Percentiles rank a stretch among this genome's conserved stretches.
These are phyloP conservation scores for Thamnidium elegans DNA, from an alignment of 192 early-diverging fungal species.

Conservation along the genomic window DNA sequence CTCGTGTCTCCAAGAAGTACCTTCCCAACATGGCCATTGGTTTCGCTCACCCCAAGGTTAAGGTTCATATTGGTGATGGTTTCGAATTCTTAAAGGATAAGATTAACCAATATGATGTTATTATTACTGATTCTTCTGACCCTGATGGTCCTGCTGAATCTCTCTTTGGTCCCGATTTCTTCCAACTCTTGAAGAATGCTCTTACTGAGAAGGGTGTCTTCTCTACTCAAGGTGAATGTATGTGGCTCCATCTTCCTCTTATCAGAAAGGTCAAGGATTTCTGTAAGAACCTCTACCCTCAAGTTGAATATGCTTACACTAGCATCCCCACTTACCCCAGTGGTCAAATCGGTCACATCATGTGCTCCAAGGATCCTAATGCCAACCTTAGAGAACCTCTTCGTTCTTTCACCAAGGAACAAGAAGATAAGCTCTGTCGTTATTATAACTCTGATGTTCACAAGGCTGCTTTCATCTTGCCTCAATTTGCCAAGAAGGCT, in stretches of 20 bases:
- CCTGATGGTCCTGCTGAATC: constrained; percentile 94
- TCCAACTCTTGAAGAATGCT: constrained; percentile 89
- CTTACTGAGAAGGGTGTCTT: constrained; percentile 88
- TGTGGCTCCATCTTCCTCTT: constrained; percentile 93
- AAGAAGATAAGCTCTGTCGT: constrained; percentile 77
- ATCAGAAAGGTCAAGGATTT: constrained; percentile 88
- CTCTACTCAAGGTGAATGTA: constrained; percentile 98
- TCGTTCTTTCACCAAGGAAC: constrained; percentile 70
- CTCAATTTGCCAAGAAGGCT: constrained; percentile 79
- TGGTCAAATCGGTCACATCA: constrained; percentile 95
- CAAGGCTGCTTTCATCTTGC: constrained; percentile 86
- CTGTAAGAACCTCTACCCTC: constrained; percentile 81
- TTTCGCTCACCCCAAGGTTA: constrained; percentile 94
- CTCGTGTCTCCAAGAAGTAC: constrained; percentile 88
- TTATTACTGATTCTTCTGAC: constrained; percentile 98
- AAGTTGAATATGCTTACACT: constrained; percentile 91
- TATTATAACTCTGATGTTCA: constrained; percentile 97
- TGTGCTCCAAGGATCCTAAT: constrained; percentile 84
- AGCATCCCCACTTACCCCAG: constrained; percentile 97
- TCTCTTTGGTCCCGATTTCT: constrained; percentile 91
- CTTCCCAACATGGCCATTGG: constrained; percentile 92
- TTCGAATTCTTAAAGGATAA: constrained; percentile 92
- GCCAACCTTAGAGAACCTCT: constrained; percentile 74
- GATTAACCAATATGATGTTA: constrained; percentile 87
- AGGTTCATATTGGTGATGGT: constrained; percentile 93